Conservation (phyloP, 1,284 basidiomycete species). For the Chiua sp. region DNA sequence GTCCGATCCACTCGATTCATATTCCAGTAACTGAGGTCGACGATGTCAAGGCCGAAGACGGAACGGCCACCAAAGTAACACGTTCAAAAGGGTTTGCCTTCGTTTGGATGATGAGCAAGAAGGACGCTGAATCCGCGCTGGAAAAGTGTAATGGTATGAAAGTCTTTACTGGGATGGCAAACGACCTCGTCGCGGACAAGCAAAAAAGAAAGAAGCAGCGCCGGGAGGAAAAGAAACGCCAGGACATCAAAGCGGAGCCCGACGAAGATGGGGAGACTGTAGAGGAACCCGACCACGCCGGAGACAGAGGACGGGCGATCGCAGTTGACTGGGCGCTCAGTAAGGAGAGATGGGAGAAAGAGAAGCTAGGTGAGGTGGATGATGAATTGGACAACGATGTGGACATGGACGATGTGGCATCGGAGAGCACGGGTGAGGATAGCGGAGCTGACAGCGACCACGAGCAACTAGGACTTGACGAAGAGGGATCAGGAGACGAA, state of each 20-base stretch:
- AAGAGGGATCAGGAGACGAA: slow-evolving; percentile 42
- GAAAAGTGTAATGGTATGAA: slow-evolving; percentile 84
- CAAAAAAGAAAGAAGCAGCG: slow-evolving; percentile 77
- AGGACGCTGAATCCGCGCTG: slow-evolving; percentile 88
- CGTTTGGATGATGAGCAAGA: slow-evolving; percentile 90
- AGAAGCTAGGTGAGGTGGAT: slow-evolving; percentile 50
- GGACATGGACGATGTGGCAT: slow-evolving; percentile 44
- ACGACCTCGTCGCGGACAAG: slow-evolving; percentile 68
- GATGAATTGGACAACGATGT: slow-evolving; percentile 38
- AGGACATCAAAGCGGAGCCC: slow-evolving; percentile 38
- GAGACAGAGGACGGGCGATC: slow-evolving; percentile 68
- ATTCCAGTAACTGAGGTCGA: slow-evolving; percentile 58
- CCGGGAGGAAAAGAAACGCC: slow-evolving; percentile 61
- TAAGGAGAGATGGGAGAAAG: slow-evolving; percentile 93
- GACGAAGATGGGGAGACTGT: slow-evolving; percentile 40
- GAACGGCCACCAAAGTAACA: slow-evolving; percentile 17
- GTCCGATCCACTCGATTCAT: slow-evolving; percentile 87
- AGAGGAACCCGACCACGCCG: slow-evolving; percentile 45
- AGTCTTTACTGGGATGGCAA: slow-evolving; percentile 71
- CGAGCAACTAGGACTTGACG: slow-evolving; percentile 50
- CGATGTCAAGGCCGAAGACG: slow-evolving; percentile 29
- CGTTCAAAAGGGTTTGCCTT: slow-evolving; percentile 92
- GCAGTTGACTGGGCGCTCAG: slow-evolving; percentile 98
- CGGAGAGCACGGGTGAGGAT: slow-evolving; percentile 34
- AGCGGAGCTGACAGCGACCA: slow-evolving; percentile 34